phyloP scores from a whole-genome alignment of 352 stramenopile species.

The Phytophthora sansomeana region DNA sequence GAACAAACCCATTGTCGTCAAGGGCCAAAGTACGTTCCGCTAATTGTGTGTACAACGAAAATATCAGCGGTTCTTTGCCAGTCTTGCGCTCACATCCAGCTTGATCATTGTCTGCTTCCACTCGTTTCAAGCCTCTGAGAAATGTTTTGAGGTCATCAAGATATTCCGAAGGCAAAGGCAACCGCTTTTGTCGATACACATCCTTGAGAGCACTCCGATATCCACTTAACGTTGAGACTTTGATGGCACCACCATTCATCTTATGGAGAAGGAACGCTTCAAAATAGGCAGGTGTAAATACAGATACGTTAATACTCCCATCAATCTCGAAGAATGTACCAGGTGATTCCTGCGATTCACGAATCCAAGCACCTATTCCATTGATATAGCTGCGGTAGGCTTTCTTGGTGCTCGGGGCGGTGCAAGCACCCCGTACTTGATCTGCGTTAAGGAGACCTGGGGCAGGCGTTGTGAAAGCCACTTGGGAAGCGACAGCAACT shows the following conservation, averaged over 20 bases:
- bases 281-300: slow-evolving; percentile 13
- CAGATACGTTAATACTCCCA: not conserved
- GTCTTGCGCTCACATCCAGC: no score
- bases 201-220: slow-evolving; percentile 17
- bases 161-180: slow-evolving; percentile 3
- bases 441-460: no score
- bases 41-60: no score
- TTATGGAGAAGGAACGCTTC: slow-evolving; percentile 21
- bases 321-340: not conserved
- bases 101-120: slow-evolving; percentile 17
- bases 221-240: slow-evolving; percentile 9
- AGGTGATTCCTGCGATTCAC: not conserved
- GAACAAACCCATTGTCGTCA: no score
- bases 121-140: slow-evolving; percentile 11
- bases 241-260: slow-evolving; percentile 8
- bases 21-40: not conserved
- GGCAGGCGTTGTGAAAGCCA: no score
- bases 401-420: no score
- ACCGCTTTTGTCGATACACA: slow-evolving; percentile 16
- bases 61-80: no score
- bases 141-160: slow-evolving; percentile 13
- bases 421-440: no score
- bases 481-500: no score
- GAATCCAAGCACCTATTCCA: slow-evolving; percentile 8
- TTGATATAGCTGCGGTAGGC: slow-evolving; percentile 6